Evolutionary conservation across 129 eudicot genomes (phyloP).

Genomic region (Saposhnikovia divaricata): DNA sequence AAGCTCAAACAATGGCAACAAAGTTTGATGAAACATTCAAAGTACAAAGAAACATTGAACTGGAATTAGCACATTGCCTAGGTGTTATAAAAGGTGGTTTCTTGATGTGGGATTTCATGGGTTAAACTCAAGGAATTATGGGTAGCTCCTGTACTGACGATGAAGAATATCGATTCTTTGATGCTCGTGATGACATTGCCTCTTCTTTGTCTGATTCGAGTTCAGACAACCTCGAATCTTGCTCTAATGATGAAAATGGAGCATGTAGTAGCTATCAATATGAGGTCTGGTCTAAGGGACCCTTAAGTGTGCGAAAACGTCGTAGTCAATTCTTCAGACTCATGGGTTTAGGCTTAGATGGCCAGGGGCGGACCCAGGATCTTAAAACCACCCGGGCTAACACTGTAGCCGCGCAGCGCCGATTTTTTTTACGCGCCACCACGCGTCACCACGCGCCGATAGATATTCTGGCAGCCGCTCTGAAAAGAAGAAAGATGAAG

Average conservation of each 20-base stretch:
- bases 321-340: constrained; percentile 45
- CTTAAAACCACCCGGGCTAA: too few relatives aligned
- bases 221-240: constrained; percentile 9
- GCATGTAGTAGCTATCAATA: constrained; percentile 27
- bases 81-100: constrained; percentile 36
- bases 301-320: constrained; percentile 66
- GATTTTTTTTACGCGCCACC: too few relatives aligned
- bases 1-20: too few relatives aligned
- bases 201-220: constrained; percentile 22
- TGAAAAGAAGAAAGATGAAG: too few relatives aligned
- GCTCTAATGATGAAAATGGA: background rate
- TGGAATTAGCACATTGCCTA: constrained; percentile 32
- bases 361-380: too few relatives aligned
- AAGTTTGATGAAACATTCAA: too few relatives aligned
- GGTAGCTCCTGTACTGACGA: constrained; percentile 48
- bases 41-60: too few relatives aligned
- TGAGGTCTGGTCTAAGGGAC: constrained; percentile 66
- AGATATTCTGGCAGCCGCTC: too few relatives aligned
- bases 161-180: constrained; percentile 62
- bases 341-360: constrained; percentile 50
- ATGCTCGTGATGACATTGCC: constrained; percentile 47
- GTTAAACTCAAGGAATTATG: constrained; percentile 57
- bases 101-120: constrained; percentile 65
- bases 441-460: too few relatives aligned
- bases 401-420: too few relatives aligned